A percentile compares a stretch with the other conserved stretches of the same genome.
Conservation (phyloP, 2,329 filamentous ascomycete genomes). For the Pseudonectria foliicola region DNA sequence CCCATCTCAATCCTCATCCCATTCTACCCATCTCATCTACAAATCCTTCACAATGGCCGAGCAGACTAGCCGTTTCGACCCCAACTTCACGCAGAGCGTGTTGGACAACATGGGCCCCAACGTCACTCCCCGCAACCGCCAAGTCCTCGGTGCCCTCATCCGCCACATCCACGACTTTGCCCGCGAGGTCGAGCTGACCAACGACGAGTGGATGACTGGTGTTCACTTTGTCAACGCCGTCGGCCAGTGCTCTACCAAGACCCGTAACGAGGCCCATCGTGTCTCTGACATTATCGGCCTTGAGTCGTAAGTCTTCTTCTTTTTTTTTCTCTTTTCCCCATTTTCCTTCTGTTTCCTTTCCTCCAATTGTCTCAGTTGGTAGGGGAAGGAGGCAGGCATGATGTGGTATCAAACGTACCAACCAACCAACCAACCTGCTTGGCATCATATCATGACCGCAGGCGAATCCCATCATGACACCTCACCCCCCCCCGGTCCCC, state of each 20-base stretch:
- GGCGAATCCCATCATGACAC: background rate
- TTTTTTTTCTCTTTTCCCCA: too few species aligned
- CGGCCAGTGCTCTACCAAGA: constrained; percentile 57
- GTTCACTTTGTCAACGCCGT: constrained; percentile 67
- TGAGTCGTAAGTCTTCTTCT: constrained; percentile 48
- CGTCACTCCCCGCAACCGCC: constrained; percentile 53
- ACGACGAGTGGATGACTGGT: constrained; percentile 67
- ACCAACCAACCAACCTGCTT: too few species aligned
- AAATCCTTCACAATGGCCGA: constrained; percentile 3
- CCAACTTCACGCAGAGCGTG: constrained; percentile 65
- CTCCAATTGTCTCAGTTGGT: too few species aligned
- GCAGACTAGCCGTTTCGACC: constrained; percentile 50
- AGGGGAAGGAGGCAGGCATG: too few species aligned
- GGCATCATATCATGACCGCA: background rate
- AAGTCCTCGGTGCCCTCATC: constrained; percentile 56
- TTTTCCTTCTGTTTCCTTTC: too few species aligned
- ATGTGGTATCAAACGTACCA: too few species aligned
- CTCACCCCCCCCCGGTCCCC: too few species aligned
- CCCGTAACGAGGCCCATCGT: constrained; percentile 64
- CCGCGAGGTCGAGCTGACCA: constrained; percentile 65
- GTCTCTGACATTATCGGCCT: constrained; percentile 65
- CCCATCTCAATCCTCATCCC: too few species aligned
- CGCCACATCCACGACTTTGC: constrained; percentile 69
- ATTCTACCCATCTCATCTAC: too few species aligned
- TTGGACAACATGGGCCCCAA: constrained; percentile 65